Percentiles rank a stretch among this genome's conserved stretches.
phyloP scores from a whole-genome alignment of 352 stramenopile genomes.

The Pythium volutum region DNA sequence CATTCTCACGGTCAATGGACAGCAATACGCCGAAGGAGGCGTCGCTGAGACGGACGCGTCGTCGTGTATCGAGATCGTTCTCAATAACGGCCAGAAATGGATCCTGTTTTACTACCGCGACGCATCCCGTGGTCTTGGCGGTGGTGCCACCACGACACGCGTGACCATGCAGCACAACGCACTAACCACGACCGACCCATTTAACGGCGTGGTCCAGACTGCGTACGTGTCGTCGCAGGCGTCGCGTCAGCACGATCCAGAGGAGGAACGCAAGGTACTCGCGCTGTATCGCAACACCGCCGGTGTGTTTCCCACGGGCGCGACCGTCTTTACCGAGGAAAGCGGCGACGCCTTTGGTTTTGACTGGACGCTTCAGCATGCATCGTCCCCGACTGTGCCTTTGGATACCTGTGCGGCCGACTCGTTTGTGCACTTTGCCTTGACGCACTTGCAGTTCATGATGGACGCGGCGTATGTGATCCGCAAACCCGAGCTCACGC shows the following conservation, averaged over 20 bases:
- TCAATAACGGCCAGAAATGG: conserved; percentile 83
- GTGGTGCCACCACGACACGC: conserved; percentile 5
- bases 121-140: background rate
- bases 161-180: conserved; percentile 44
- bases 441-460: conserved; percentile 59
- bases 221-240: conserved; percentile 55
- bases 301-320: conserved; percentile 47
- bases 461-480: conserved; percentile 40
- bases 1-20: conserved; percentile 56
- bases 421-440: conserved; percentile 54
- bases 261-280: conserved; percentile 35
- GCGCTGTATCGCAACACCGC: conserved; percentile 54
- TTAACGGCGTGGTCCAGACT: conserved; percentile 63
- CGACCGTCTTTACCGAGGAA: conserved; percentile 15
- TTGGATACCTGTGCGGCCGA: background rate
- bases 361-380: conserved; percentile 43
- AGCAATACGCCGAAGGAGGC: conserved; percentile 30
- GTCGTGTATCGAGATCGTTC: conserved; percentile 42
- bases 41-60: conserved; percentile 34
- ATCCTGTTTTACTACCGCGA: conserved; percentile 59
- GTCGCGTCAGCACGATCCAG: conserved; percentile 16
- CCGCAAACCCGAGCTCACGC: conserved; percentile 42
- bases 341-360: conserved; percentile 55
- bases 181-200: conserved; percentile 47
- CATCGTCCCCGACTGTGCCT: background rate